These are phyloP conservation scores for Plantago ovata DNA, from an alignment of 257 asterid genomes.

Conservation along the genomic window DNA sequence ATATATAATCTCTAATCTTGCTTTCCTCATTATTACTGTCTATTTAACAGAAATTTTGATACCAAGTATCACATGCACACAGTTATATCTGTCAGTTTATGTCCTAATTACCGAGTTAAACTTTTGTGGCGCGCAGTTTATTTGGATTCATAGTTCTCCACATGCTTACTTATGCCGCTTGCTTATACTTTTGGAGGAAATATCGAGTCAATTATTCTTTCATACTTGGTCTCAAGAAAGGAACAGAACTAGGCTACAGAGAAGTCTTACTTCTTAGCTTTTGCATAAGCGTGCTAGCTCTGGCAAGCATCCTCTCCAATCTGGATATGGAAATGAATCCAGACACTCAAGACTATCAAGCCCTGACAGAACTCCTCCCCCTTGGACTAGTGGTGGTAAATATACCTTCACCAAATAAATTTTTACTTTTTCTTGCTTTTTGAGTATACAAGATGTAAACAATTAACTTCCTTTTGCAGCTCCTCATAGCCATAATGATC, in stretches of 20 bases:
- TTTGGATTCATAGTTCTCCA: conserved; percentile 53
- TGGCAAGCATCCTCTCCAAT: conserved; percentile 42
- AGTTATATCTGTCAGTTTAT: too few relatives aligned
- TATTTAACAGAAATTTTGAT: too few relatives aligned
- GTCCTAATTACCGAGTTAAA: too few relatives aligned
- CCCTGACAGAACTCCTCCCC: conserved; percentile 46
- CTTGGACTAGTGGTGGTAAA: conserved; percentile 44
- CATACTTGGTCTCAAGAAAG: conserved; percentile 49
- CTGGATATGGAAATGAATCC: conserved; percentile 58
- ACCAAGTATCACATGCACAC: too few relatives aligned
- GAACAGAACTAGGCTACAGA: conserved; percentile 42
- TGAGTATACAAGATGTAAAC: background rate
- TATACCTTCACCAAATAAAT: background rate
- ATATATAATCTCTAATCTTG: background rate
- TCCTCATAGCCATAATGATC: conserved; percentile 28
- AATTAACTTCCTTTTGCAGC: conserved; percentile 27
- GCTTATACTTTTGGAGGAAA: conserved; percentile 43
- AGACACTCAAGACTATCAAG: conserved; percentile 30
- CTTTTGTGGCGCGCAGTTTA: conserved; percentile 36
- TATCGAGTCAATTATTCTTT: conserved; percentile 42
- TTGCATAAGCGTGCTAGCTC: conserved; percentile 36
- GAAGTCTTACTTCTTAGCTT: conserved; percentile 38
- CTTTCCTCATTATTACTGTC: background rate
- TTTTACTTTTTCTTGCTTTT: background rate
- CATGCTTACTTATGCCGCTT: conserved; percentile 41